Evolutionary conservation across 768 basidiomycete species (phyloP).

Genomic region (Rhizopogon rudus): DNA sequence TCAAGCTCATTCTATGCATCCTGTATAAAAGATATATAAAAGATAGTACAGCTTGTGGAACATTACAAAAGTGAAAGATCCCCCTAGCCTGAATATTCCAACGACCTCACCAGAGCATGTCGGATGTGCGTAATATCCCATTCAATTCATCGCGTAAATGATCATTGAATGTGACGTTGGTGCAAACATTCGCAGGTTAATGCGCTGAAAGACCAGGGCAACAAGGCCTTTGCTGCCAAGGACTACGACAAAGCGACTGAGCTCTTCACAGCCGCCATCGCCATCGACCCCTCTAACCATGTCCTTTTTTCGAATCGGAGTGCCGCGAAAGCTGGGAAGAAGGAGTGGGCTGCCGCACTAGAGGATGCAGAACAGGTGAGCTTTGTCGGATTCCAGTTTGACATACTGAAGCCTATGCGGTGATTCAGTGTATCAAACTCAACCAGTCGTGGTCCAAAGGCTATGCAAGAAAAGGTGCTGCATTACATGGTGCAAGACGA

Average conservation of each 20-base stretch:
- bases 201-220: constrained; percentile 86
- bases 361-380: constrained; percentile 85
- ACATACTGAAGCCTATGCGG: constrained; percentile 1
- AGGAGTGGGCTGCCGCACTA: constrained; percentile 68
- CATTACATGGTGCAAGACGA: constrained; percentile 74
- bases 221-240: constrained; percentile 93
- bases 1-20: constrained; percentile 5
- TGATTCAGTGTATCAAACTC: constrained; percentile 64
- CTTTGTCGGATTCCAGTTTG: background rate
- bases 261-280: constrained; percentile 78
- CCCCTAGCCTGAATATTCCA: background rate
- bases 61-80: background rate
- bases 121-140: constrained; percentile 26
- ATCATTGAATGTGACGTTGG: background rate
- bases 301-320: constrained; percentile 93
- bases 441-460: constrained; percentile 88
- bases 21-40: constrained; percentile 21
- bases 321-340: constrained; percentile 86
- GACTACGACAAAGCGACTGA: constrained; percentile 87
- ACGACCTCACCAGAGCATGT: constrained; percentile 17
- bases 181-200: constrained; percentile 30
- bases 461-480: constrained; percentile 88
- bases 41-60: background rate
- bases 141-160: constrained; percentile 15
- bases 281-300: constrained; percentile 75